These are phyloP conservation scores for Gentiana macrophylla DNA, from an alignment of 257 asterid species.

Conservation along the genomic window DNA sequence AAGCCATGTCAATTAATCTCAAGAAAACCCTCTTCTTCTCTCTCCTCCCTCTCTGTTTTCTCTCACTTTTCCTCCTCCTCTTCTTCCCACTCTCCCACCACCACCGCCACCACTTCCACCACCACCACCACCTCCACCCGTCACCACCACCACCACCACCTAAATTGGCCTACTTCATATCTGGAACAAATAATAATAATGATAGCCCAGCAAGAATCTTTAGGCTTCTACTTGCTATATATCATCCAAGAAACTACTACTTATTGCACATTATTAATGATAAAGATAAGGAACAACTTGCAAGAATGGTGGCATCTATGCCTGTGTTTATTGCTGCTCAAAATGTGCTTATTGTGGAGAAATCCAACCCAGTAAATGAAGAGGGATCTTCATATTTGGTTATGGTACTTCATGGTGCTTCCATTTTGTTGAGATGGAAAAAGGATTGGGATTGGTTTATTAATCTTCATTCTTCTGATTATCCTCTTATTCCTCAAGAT, in stretches of 20 bases:
- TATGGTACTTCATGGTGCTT: conserved; percentile 30
- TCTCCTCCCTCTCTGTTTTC: conserved; percentile 19
- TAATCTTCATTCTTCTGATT: conserved; percentile 33
- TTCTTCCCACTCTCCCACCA: conserved; percentile 11
- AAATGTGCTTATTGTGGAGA: conserved; percentile 27
- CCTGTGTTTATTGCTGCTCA: conserved; percentile 22
- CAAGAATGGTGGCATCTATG: conserved; percentile 23
- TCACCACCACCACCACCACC: conserved; percentile 21
- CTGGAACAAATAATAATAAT: conserved; percentile 17
- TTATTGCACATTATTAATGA: conserved; percentile 23
- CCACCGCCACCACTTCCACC: conserved; percentile 6
- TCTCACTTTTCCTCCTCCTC: conserved; percentile 19
- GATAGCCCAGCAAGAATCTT: conserved; percentile 24
- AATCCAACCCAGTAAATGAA: conserved; percentile 19
- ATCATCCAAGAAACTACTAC: conserved; percentile 38
- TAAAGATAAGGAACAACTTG: conserved; percentile 17
- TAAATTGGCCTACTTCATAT: conserved; percentile 27
- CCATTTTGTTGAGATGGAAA: conserved; percentile 28
- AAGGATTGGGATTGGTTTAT: conserved; percentile 37
- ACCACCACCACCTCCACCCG: conserved; percentile 6
- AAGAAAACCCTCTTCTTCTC: conserved; percentile 21
- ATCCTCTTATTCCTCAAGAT: conserved; percentile 34
- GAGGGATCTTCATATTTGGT: conserved; percentile 29
- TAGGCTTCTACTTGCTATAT: conserved; percentile 24
- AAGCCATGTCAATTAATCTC: conserved; percentile 11